A percentile compares a stretch with the other conserved stretches of the same genome.
phyloP scores from a whole-genome alignment of 1,139 yeast species.

The Hyphopichia burtonii region DNA sequence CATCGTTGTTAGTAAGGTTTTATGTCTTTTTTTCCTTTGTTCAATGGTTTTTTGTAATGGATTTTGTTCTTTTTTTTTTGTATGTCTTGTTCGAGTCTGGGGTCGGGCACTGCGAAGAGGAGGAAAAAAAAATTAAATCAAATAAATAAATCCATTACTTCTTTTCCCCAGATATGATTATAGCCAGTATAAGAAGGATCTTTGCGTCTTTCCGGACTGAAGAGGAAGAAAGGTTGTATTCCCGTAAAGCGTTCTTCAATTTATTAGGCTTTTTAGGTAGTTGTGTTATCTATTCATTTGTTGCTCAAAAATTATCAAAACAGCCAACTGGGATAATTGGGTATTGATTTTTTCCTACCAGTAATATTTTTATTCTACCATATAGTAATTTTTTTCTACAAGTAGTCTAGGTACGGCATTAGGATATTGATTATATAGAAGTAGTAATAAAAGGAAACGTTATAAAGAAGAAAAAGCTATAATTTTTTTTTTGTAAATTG shows the following conservation, averaged over 20 bases:
- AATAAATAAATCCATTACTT: background rate
- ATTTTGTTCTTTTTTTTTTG: slow-evolving; percentile 11
- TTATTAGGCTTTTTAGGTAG: slow-evolving; percentile 78
- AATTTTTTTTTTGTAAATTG: too few relatives aligned
- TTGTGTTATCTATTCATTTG: slow-evolving; percentile 75
- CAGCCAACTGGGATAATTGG: slow-evolving; percentile 26
- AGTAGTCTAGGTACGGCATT: too few relatives aligned
- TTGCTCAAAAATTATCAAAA: slow-evolving; percentile 63
- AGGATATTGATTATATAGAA: too few relatives aligned
- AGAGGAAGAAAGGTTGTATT: slow-evolving; percentile 76
- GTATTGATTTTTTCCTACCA: slow-evolving; percentile 19
- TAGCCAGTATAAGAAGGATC: slow-evolving; percentile 70
- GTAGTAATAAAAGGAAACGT: background rate
- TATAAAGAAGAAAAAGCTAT: background rate
- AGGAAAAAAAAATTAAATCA: background rate
- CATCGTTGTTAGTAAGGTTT: slow-evolving; percentile 53
- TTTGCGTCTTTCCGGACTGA: slow-evolving; percentile 83
- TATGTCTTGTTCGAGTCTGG: too few relatives aligned
- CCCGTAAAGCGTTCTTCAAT: slow-evolving; percentile 80
- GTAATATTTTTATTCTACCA: too few relatives aligned
- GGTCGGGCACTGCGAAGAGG: background rate
- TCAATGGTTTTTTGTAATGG: slow-evolving; percentile 6
- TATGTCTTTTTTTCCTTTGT: slow-evolving; percentile 18
- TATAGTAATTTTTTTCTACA: too few relatives aligned
- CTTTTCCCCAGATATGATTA: slow-evolving; percentile 32